Conservation (phyloP, 2,329 filamentous ascomycete genomes). For the Xylogone sp. region DNA sequence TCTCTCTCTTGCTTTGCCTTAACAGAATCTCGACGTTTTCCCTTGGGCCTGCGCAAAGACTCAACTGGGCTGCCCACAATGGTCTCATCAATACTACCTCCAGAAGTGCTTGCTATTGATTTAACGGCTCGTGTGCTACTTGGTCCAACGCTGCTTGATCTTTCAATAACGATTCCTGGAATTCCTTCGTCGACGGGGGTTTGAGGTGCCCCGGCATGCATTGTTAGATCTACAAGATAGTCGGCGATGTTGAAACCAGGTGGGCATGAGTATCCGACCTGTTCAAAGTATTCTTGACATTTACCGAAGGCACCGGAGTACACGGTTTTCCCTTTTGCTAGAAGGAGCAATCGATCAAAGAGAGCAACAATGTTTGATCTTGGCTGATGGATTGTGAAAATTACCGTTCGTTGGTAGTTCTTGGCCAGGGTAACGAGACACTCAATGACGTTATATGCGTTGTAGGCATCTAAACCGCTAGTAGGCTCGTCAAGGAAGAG, state of each 20-base stretch:
- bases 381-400: conserved; percentile 98
- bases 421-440: conserved; percentile 93
- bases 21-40: conserved; percentile 74
- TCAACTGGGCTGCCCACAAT: conserved; percentile 53
- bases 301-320: conserved; percentile 88
- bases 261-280: conserved; percentile 87
- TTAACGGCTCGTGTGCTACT: conserved; percentile 88
- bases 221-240: conserved; percentile 94
- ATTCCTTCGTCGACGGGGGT: conserved; percentile 54
- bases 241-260: conserved; percentile 98
- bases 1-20: conserved; percentile 84
- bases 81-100: conserved; percentile 64
- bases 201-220: conserved; percentile 73
- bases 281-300: conserved; percentile 91
- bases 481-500: conserved; percentile 97
- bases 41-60: conserved; percentile 60
- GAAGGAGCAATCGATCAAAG: conserved; percentile 88
- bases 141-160: conserved; percentile 67
- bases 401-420: conserved; percentile 92
- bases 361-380: conserved; percentile 97
- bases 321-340: conserved; percentile 85
- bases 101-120: conserved; percentile 81
- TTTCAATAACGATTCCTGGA: conserved; percentile 57
- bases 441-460: conserved; percentile 97
- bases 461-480: conserved; percentile 92